phyloP scores from a whole-genome alignment of 2,329 filamentous ascomycete genomes.

The Ilyonectria robusta region DNA sequence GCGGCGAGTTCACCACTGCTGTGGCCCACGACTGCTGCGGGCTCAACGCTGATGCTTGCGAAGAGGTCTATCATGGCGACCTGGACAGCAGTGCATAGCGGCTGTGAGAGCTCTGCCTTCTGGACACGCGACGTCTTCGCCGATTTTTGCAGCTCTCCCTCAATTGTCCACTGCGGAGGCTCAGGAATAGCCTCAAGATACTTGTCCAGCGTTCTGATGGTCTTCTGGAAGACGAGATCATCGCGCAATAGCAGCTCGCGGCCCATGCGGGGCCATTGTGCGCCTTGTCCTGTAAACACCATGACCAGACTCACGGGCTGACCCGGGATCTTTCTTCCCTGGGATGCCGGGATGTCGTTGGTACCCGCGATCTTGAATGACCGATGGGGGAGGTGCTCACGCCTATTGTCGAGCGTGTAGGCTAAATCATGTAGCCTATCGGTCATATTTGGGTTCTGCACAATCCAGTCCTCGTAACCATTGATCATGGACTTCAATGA shows the following conservation, averaged over 20 bases:
- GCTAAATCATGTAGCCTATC: conserved; percentile 38
- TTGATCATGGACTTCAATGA: conserved; percentile 31
- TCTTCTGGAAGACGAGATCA: conserved; percentile 18
- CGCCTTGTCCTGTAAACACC: conserved; percentile 55
- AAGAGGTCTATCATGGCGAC: conserved; percentile 58
- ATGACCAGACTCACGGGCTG: conserved; percentile 26
- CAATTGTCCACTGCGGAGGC: conserved; percentile 15
- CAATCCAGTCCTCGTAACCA: conserved; percentile 40
- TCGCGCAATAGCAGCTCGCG: conserved; percentile 36
- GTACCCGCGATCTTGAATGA: conserved; percentile 21
- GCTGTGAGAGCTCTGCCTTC: conserved; percentile 52
- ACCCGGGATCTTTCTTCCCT: too few relatives aligned
- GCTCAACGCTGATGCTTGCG: conserved; percentile 47
- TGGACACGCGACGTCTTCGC: conserved; percentile 44
- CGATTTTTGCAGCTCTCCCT: conserved; percentile 38
- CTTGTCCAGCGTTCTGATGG: conserved; percentile 25
- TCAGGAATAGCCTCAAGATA: conserved; percentile 15
- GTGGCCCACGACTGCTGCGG: conserved; percentile 57
- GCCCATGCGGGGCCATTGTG: conserved; percentile 53
- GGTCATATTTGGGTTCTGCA: conserved; percentile 18
- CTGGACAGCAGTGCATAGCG: conserved; percentile 60
- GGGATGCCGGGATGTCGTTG: too few relatives aligned
- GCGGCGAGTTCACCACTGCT: conserved; percentile 62
- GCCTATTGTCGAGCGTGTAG: conserved; percentile 49
- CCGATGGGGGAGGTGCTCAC: conserved; percentile 48